These are phyloP conservation scores for Arthrobotrys pseudoclavata DNA, from an alignment of 2,329 filamentous ascomycete genomes.

Conservation along the genomic window DNA sequence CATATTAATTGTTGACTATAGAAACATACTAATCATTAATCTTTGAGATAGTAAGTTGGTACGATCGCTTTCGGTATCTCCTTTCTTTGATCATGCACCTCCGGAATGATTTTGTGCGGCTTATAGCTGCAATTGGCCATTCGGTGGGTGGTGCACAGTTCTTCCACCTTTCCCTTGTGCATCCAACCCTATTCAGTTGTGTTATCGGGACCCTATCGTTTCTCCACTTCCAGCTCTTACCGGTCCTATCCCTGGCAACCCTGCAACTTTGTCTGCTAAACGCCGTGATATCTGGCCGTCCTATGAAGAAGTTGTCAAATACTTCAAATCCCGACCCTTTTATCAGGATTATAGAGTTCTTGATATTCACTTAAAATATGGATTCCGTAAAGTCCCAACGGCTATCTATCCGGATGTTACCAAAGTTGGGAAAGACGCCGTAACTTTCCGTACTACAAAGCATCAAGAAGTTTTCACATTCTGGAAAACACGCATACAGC, in stretches of 20 bases:
- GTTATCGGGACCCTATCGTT: slow-evolving; percentile 88
- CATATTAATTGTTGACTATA: too few species aligned
- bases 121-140: slow-evolving; percentile 86
- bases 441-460: slow-evolving; percentile 84
- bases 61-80: slow-evolving; percentile 86
- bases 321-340: slow-evolving; percentile 79
- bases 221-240: slow-evolving; percentile 66
- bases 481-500: slow-evolving; percentile 70
- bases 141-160: slow-evolving; percentile 81
- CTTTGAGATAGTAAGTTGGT: slow-evolving; percentile 77
- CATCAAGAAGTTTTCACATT: slow-evolving; percentile 90
- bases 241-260: slow-evolving; percentile 65
- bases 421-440: slow-evolving; percentile 66
- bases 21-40: slow-evolving; percentile 64
- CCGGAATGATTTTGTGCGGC: slow-evolving; percentile 81
- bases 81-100: slow-evolving; percentile 88
- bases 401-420: slow-evolving; percentile 69
- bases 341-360: slow-evolving; percentile 84
- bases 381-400: slow-evolving; percentile 81
- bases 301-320: slow-evolving; percentile 75
- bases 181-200: slow-evolving; percentile 82
- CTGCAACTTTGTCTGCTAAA: slow-evolving; percentile 75
- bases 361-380: slow-evolving; percentile 78
- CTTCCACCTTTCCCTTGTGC: slow-evolving; percentile 72
- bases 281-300: slow-evolving; percentile 88